phyloP scores from a whole-genome alignment of 2,329 filamentous ascomycete genomes.

The Neofusicoccum sp. region DNA sequence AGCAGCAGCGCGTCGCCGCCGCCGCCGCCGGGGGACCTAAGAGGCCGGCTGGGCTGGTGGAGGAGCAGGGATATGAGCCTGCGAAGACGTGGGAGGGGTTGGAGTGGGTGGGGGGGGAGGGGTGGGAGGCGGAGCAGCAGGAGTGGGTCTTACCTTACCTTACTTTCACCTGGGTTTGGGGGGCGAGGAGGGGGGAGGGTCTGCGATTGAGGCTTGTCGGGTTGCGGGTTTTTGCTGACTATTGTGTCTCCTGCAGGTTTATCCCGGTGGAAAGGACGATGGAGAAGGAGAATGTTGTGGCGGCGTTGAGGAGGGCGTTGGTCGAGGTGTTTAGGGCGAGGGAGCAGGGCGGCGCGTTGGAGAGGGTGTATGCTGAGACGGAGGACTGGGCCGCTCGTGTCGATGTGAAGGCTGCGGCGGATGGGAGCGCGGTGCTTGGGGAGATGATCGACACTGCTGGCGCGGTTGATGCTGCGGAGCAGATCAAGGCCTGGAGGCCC shows the following conservation, averaged over 20 bases:
- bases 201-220: neutral
- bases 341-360: neutral
- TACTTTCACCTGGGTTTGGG: neutral
- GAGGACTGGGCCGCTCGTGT: neutral
- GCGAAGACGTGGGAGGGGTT: conserved; percentile 57
- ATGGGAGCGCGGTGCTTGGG: neutral
- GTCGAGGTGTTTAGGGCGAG: conserved; percentile 9
- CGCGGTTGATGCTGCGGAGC: neutral
- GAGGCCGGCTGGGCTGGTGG: neutral
- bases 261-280: neutral
- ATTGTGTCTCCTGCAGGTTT: neutral
- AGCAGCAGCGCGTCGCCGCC: no score
- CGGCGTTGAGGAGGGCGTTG: conserved; percentile 2
- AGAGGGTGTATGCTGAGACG: neutral
- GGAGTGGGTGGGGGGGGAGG: conserved; percentile 52
- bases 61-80: conserved; percentile 42
- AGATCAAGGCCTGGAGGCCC: conserved; percentile 28
- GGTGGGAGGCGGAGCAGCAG: conserved; percentile 37
- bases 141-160: neutral
- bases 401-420: neutral
- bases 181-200: neutral
- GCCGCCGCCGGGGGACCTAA: neutral
- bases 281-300: neutral
- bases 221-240: neutral
- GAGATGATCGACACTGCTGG: neutral